Percentiles rank a stretch among this genome's conserved stretches.
Conservation (phyloP, 176 grass and related monocot genomes). For the Coix lacrymajobi region DNA sequence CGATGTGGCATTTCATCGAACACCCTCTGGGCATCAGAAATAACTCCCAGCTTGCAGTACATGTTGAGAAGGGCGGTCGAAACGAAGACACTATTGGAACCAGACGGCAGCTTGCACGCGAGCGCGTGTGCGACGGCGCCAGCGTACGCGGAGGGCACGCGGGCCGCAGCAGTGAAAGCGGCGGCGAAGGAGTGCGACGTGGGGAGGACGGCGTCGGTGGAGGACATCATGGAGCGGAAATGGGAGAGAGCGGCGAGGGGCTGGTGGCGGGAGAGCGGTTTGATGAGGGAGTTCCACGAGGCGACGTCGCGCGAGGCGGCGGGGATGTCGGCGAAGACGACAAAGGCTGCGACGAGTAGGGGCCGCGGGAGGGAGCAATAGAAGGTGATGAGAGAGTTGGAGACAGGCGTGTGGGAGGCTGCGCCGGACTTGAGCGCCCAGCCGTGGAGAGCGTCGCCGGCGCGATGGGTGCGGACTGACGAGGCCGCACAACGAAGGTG, state of each 20-base stretch:
- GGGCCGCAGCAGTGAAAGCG: constrained; percentile 49
- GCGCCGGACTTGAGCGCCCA: constrained; percentile 54
- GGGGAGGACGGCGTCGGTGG: constrained; percentile 31
- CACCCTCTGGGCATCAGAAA: constrained; percentile 45
- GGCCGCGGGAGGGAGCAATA: constrained; percentile 49
- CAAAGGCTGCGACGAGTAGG: constrained; percentile 17
- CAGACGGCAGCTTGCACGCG: constrained; percentile 37
- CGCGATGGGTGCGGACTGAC: not conserved
- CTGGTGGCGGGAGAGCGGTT: constrained; percentile 37
- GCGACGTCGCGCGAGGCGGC: constrained; percentile 32
- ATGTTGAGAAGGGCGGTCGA: constrained; percentile 54
- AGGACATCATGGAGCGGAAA: constrained; percentile 51
- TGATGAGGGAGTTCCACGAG: constrained; percentile 77
- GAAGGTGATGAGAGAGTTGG: constrained; percentile 65
- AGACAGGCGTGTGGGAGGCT: constrained; percentile 42
- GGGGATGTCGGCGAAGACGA: constrained; percentile 41
- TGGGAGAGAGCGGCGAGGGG: constrained; percentile 29
- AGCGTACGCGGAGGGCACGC: not conserved
- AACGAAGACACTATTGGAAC: constrained; percentile 39
- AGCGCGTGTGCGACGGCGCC: constrained; percentile 34
- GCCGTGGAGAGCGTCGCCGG: constrained; percentile 49
- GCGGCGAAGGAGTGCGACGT: constrained; percentile 52
- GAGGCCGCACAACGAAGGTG: constrained; percentile 22
- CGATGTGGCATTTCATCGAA: constrained; percentile 54
- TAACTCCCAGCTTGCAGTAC: constrained; percentile 57